phyloP scores from a whole-genome alignment of 345 rosid species.

The Noccaea caerulescens region DNA sequence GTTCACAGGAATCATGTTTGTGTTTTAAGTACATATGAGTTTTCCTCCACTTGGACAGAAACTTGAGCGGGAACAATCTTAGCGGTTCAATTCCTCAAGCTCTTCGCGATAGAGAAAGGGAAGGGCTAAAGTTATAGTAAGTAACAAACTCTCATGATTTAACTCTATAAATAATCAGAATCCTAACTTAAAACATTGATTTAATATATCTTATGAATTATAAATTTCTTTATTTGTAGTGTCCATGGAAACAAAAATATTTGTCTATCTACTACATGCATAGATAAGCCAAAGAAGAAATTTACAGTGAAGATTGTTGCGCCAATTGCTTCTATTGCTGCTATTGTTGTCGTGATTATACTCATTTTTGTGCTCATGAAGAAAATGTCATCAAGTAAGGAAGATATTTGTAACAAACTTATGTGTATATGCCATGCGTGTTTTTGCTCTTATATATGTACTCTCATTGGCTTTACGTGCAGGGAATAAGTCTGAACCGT shows the following conservation, averaged over 20 bases:
- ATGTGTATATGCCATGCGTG: background rate
- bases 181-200: background rate
- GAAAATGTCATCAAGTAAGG: slow-evolving; percentile 30
- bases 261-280: slow-evolving; percentile 31
- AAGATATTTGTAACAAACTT: background rate
- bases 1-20: background rate
- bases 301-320: slow-evolving; percentile 36
- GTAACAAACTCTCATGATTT: slow-evolving; percentile 1
- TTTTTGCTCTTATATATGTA: background rate
- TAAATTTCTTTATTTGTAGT: slow-evolving; percentile 18
- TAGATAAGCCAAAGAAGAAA: slow-evolving; percentile 28
- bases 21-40: background rate
- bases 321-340: slow-evolving; percentile 28
- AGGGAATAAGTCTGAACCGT: slow-evolving; percentile 24
- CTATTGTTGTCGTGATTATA: slow-evolving; percentile 15
- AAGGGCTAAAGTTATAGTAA: slow-evolving; percentile 37
- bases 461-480: background rate
- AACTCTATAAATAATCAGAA: background rate
- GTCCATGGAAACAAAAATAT: slow-evolving; percentile 35
- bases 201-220: background rate
- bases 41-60: slow-evolving; percentile 33
- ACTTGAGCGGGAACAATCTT: slow-evolving; percentile 47
- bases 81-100: slow-evolving; percentile 47
- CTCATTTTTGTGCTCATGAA: slow-evolving; percentile 18
- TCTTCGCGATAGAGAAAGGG: slow-evolving; percentile 37